Percentiles rank a stretch among this genome's conserved stretches.
These are phyloP conservation scores for Vigna hirtella DNA, from an alignment of 306 rosid genomes.

Conservation along the genomic window DNA sequence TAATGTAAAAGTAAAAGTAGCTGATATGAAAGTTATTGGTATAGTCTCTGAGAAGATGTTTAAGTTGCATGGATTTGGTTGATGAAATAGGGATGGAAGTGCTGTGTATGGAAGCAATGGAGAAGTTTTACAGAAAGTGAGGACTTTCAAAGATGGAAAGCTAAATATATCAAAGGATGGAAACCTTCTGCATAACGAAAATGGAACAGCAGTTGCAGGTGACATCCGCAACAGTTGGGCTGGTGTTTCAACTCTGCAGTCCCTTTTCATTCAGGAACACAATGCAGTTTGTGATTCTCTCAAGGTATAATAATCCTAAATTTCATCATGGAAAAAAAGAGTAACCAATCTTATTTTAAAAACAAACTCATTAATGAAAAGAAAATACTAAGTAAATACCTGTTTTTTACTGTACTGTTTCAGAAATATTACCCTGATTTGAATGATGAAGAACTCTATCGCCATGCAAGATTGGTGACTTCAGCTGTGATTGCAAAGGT, in stretches of 20 bases:
- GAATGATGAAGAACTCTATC: constrained; percentile 61
- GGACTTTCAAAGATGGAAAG: constrained; percentile 67
- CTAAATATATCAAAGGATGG: constrained; percentile 58
- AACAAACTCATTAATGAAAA: too few relatives aligned
- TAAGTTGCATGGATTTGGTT: background rate
- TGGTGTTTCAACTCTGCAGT: constrained; percentile 65
- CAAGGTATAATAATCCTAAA: constrained; percentile 43
- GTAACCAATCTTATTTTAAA: accelerated
- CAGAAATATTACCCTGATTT: constrained; percentile 47
- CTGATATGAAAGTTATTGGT: background rate
- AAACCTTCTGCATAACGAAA: constrained; percentile 49
- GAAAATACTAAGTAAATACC: too few relatives aligned
- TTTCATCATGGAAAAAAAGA: too few relatives aligned
- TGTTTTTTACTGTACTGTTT: background rate
- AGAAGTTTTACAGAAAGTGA: constrained; percentile 45
- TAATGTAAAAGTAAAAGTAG: background rate
- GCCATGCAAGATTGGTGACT: constrained; percentile 69
- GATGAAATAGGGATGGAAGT: constrained; percentile 61
- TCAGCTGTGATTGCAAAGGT: constrained; percentile 72
- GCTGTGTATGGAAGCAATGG: constrained; percentile 59
- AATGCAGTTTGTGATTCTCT: constrained; percentile 64
- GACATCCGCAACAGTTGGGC: constrained; percentile 71
- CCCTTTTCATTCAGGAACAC: constrained; percentile 65
- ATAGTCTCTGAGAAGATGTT: background rate
- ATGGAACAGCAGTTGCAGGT: constrained; percentile 59